Evolutionary conservation across 768 basidiomycete species (phyloP).

Genomic region (Megacollybia marginata): DNA sequence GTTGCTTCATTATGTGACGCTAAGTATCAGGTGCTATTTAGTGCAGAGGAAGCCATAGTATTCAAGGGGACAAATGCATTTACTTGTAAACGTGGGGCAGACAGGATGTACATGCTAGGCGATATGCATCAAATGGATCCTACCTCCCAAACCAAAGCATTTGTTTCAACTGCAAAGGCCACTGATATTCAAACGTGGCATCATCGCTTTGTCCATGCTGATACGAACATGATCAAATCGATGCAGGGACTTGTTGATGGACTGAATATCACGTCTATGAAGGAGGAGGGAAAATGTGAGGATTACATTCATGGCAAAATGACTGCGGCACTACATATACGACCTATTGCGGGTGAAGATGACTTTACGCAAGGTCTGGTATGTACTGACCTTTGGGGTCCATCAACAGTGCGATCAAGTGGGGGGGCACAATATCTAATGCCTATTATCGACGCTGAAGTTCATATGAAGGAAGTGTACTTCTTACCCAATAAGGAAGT

Average conservation of each 20-base stretch:
- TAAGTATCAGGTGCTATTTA: no score
- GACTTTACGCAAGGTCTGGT: neutral
- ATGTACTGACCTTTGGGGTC: neutral
- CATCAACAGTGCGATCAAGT: neutral
- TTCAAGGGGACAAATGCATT: no score
- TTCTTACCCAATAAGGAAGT: no score
- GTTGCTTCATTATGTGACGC: no score
- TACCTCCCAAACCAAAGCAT: constrained; percentile 4
- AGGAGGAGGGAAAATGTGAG: neutral
- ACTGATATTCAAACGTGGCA: constrained; percentile 19
- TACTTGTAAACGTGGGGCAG: no score
- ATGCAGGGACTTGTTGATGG: neutral
- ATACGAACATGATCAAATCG: neutral
- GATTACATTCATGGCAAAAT: neutral
- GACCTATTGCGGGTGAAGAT: neutral
- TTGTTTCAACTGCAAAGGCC: constrained; percentile 10
- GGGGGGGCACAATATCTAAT: neutral
- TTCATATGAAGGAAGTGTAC: no score
- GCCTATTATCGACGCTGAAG: neutral
- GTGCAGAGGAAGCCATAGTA: no score
- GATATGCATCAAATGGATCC: no score
- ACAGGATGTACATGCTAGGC: no score
- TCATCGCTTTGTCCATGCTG: constrained; percentile 11
- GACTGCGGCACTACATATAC: neutral
- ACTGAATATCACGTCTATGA: neutral